Evolutionary conservation across 139 green algal genomes (phyloP).

Genomic region (Eudorina sp.): DNA sequence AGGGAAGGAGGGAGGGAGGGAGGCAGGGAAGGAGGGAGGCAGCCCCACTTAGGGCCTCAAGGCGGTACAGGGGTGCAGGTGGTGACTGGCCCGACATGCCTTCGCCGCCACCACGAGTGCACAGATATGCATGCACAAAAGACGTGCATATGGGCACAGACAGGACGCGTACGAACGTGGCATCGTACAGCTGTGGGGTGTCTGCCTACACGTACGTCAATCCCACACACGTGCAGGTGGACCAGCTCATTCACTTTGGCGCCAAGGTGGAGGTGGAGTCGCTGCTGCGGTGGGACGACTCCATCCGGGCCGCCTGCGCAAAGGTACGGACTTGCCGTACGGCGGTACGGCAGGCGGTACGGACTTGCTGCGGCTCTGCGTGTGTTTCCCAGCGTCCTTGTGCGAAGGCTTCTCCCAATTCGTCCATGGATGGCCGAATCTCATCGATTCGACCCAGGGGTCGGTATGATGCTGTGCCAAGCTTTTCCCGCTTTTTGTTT

Average conservation of each 20-base stretch:
- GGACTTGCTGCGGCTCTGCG: too few species aligned
- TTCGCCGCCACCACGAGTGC: too few species aligned
- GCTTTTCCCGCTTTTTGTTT: neutral
- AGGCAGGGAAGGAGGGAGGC: neutral
- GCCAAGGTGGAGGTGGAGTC: constrained; percentile 67
- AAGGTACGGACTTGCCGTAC: neutral
- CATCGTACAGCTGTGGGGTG: too few species aligned
- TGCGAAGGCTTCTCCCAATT: too few species aligned
- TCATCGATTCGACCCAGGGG: neutral
- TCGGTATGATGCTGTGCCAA: neutral
- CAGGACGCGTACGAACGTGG: too few species aligned
- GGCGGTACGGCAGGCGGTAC: neutral
- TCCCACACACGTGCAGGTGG: constrained; percentile 89
- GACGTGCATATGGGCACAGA: too few species aligned
- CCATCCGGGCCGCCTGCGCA: constrained; percentile 62
- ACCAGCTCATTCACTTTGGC: constrained; percentile 87
- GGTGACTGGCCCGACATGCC: too few species aligned
- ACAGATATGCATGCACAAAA: too few species aligned
- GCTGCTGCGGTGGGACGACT: constrained; percentile 86
- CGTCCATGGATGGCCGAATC: too few species aligned
- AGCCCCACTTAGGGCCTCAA: neutral
- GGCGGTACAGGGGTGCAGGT: neutral
- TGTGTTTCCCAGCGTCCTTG: too few species aligned
- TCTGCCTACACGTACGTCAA: too few species aligned
- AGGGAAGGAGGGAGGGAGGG: neutral